Base-by-base conservation (phyloP, 2,329 filamentous ascomycete genomes). In the Chlorencoelia australis region DNA sequence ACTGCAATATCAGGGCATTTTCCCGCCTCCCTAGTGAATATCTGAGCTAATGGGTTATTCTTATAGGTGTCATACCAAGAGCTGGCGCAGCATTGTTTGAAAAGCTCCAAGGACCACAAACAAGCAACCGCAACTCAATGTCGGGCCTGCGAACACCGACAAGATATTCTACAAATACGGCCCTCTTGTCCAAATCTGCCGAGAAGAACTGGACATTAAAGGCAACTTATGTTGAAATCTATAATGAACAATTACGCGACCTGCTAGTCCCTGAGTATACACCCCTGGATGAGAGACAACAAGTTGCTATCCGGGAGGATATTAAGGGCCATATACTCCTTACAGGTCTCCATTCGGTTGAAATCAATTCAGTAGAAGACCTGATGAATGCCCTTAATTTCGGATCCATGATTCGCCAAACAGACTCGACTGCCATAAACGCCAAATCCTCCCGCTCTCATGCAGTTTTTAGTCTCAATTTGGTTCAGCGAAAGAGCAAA, bases 361-460 rank as follows among this genome's bases (percentile, higher is more conserved):
- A 84, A 10, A 84, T 98, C 53, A 88, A 89, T 54, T 94, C 84
- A 0, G 82, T 88, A 7, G 88, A 96, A 4, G 91, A 98, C 57
- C 66, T 98, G 32, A 75, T 96, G 60, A 79, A 78, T 43, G 88
- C 87, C 5, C 69, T 98, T 38, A 91, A 88, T 57, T 89, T 93
- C 54, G 91, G 91, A 14, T 98, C 91, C 1, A 75, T 81, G 16
- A 94, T 98, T 55, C 82, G 91, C 42, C 91, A 98, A 57, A 98
- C 91, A 0, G 91, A 98, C 62, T 82, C 91, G 16, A 98, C 91
- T 2, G 91, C 89, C 3, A 91, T 96, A 55, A 98, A 98, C 56
- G 91, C 89, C 28, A 89, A 94, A 57, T 98, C 91, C 0, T 98
- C 91, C 8, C 86, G 91, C 46, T 98, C 91, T 1, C 91, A 98